Evolutionary conservation across 129 eudicot species (phyloP).

Genomic region (Glebionis coronaria): DNA sequence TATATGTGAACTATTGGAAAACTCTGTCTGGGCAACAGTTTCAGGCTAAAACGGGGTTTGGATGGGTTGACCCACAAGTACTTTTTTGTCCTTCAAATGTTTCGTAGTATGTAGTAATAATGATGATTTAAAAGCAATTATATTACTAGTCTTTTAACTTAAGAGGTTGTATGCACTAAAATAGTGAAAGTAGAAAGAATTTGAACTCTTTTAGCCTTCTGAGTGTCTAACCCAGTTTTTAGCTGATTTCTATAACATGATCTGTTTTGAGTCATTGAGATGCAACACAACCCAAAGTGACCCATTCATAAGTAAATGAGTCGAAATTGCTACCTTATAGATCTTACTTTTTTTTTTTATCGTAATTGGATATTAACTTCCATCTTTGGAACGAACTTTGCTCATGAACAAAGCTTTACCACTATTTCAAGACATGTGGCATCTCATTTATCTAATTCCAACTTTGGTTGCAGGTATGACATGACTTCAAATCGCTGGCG

Average conservation of each 20-base stretch:
- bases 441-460: conserved; percentile 1
- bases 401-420: neutral
- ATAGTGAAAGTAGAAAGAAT: neutral
- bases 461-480: conserved; percentile 60
- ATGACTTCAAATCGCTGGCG: conserved; percentile 66
- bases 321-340: neutral
- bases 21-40: too few relatives aligned
- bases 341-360: neutral
- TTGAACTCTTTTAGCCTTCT: neutral
- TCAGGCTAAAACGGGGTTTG: too few relatives aligned
- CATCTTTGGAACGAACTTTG: conserved; percentile 3
- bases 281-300: neutral
- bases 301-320: neutral
- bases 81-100: too few relatives aligned
- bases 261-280: neutral
- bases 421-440: conserved; percentile 2
- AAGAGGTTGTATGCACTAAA: neutral
- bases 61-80: too few relatives aligned
- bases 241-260: neutral
- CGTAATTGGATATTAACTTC: neutral
- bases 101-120: too few relatives aligned
- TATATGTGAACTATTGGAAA: too few relatives aligned
- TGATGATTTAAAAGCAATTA: too few relatives aligned
- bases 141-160: too few relatives aligned
- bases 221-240: neutral